Evolutionary conservation across 768 basidiomycete species (phyloP), one percentile per base, ranked within the genome.

Genomic region (Leccinum subtestaceum): DNA sequence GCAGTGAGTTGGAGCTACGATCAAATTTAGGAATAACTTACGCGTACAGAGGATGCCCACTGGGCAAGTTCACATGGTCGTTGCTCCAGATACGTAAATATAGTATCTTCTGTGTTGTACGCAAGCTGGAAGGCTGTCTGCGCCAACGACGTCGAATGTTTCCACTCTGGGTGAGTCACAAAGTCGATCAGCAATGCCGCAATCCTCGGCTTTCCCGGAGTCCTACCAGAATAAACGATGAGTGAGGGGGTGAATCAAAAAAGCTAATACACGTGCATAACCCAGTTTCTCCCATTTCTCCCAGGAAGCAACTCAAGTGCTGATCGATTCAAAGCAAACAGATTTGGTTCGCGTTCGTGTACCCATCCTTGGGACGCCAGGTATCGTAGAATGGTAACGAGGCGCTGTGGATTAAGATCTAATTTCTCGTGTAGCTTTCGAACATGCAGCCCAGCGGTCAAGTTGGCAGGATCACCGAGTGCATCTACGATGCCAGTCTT

Each of bases 1-100:
- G 50, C 27, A 17, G 49, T 57, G 19, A 3, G 32, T 8, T 36
- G 12, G 17, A 27, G n/a, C 10, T 45, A 45, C 19, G 0, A 45
- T 21, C 19, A 45, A 19, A 11, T 21, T 45, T 21, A 21, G 43
- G 43, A 45, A 21, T 12, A 12, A 45, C 43, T 45, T 21, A 45
- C 43, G 23, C 55, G 55, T 21, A 56, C 48, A 12, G 55, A 56
- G n/a, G 55, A 56, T 38, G 55, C 48, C 55, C 55, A 56, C 17
- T 56, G 55, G 6, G 48, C 17, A 40, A 56, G 55, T 31, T 56
- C 48, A 8, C 25, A 6, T 45, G 43, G 43, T 2, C 43, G n/a
- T 45, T 45, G 43, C 43, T 45, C 19, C 19, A 45, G 43, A 21
- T 45, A 45, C 19, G 43, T 12, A 45, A 45, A 45, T 19, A 45